Percentiles rank a stretch among this genome's conserved stretches.
phyloP scores from a whole-genome alignment of 768 basidiomycete species.

The Amanita molliuscula region DNA sequence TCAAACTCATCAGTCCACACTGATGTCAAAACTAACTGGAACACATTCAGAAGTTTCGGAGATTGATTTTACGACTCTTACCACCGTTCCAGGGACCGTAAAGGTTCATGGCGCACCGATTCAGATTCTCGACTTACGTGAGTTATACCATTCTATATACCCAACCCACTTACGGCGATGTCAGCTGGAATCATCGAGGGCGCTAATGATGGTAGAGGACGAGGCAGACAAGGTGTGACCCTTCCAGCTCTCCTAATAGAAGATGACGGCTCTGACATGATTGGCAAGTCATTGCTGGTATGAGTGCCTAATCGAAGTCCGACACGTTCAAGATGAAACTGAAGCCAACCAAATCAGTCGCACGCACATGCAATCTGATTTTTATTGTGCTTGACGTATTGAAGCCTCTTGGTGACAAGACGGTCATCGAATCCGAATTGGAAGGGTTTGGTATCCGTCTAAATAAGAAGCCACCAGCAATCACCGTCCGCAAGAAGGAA shows the following conservation, averaged over 20 bases:
- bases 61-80: slow-evolving; percentile 94
- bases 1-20: slow-evolving; percentile 50
- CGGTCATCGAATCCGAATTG: slow-evolving; percentile 81
- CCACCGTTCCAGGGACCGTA: slow-evolving; percentile 90
- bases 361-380: slow-evolving; percentile 95
- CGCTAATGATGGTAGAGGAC: slow-evolving; percentile 90
- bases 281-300: slow-evolving; percentile 65
- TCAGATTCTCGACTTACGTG: slow-evolving; percentile 88
- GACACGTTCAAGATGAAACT: slow-evolving; percentile 9
- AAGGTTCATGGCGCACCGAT: slow-evolving; percentile 95
- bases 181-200: slow-evolving; percentile 96
- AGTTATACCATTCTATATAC: slow-evolving; percentile 17
- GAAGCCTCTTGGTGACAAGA: slow-evolving; percentile 95
- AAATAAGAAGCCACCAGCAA: slow-evolving; percentile 89
- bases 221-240: slow-evolving; percentile 82
- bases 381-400: slow-evolving; percentile 98
- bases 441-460: slow-evolving; percentile 98
- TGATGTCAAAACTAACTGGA: slow-evolving; percentile 94
- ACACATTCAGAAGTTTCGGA: slow-evolving; percentile 94
- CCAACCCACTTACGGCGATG: background rate
- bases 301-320: slow-evolving; percentile 14
- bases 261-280: slow-evolving; percentile 6
- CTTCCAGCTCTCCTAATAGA: background rate
- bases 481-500: slow-evolving; percentile 78
- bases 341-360: slow-evolving; percentile 42